Evolutionary conservation across 2,329 filamentous ascomycete genomes (phyloP).

Genomic region (Colletotrichum chlorophyti): DNA sequence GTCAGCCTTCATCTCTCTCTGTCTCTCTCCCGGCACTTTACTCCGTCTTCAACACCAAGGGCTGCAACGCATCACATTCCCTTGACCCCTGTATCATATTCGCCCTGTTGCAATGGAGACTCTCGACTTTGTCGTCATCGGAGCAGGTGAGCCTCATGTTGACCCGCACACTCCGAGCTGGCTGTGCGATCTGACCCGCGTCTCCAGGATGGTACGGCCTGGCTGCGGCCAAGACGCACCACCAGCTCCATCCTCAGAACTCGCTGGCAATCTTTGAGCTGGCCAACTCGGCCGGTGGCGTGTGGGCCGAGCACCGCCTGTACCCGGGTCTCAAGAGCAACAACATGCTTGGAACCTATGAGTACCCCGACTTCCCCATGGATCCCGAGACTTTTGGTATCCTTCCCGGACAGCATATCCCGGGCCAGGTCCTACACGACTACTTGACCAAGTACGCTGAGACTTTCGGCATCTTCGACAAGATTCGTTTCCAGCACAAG

Average conservation of each 20-base stretch:
- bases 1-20: too few species aligned
- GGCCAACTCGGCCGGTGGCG: slow-evolving; percentile 66
- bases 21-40: neutral
- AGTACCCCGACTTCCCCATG: slow-evolving; percentile 79
- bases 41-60: too few species aligned
- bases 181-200: neutral
- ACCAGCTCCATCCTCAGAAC: slow-evolving; percentile 62
- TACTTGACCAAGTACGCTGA: slow-evolving; percentile 55
- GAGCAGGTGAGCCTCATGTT: slow-evolving; percentile 64
- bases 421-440: slow-evolving; percentile 51
- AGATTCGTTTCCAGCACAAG: slow-evolving; percentile 47
- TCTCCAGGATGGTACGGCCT: slow-evolving; percentile 60
- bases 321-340: slow-evolving; percentile 77
- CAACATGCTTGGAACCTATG: slow-evolving; percentile 75
- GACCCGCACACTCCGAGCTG: too few species aligned
- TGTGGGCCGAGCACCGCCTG: slow-evolving; percentile 71
- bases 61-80: neutral
- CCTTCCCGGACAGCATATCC: slow-evolving; percentile 52
- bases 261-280: slow-evolving; percentile 65
- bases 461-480: slow-evolving; percentile 47
- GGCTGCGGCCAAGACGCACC: slow-evolving; percentile 66
- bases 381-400: slow-evolving; percentile 57
- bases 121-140: slow-evolving; percentile 55
- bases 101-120: slow-evolving; percentile 44
- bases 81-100: neutral